Evolutionary conservation across 257 asterid genomes (phyloP), one percentile per base, ranked within the genome.

Genomic region (Cordia subcordata): DNA sequence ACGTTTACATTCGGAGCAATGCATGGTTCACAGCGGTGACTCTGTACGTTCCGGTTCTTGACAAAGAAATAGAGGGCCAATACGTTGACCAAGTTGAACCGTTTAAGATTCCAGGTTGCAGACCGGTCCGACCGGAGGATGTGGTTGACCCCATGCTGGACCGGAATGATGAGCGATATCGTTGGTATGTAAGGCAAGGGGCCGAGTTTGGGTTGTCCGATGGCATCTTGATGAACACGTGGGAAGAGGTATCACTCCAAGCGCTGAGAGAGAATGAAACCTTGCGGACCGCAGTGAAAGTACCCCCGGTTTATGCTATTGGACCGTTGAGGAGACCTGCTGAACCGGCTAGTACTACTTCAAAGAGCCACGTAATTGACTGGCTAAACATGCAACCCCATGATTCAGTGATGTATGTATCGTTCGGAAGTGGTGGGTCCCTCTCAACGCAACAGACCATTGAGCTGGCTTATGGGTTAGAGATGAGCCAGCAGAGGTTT

Each of bases 401-500:
- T 19, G 80, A 81, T n/a, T 78, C 87, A 2, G 92, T 85, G 0
- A 8, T 88, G 0, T 85, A 71, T n/a, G 79, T 74, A n/a, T 81
- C 85, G 5, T 85, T 88, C 21, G 94, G 96, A 1, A 88, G 92
- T 17, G 96, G 88, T 5, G 94, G 94, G 1, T 51, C 73, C 51
- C 58, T 85, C 1, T 70, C 87, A 0, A 61, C 47, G 0, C 62
- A 70, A 12, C 96, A 85, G 32, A 75, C 49, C 0, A 80, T 60
- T 0, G 94, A 87, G 76, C 57, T 85, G 18, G 94, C 92, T 12
- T 79, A 68, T 63, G 94, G 96, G 1, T 42, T 87, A 61, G 94
- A 85, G 69, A 42, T 74, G 69, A 87, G 89, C 53, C 58, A 33
- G 0, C 81, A 82, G 50, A 78, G 80, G 52, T 87, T 82, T 61